These are phyloP conservation scores for Saccharomycopsis synnaedendra DNA, from an alignment of 805 yeast species.

Conservation along the genomic window DNA sequence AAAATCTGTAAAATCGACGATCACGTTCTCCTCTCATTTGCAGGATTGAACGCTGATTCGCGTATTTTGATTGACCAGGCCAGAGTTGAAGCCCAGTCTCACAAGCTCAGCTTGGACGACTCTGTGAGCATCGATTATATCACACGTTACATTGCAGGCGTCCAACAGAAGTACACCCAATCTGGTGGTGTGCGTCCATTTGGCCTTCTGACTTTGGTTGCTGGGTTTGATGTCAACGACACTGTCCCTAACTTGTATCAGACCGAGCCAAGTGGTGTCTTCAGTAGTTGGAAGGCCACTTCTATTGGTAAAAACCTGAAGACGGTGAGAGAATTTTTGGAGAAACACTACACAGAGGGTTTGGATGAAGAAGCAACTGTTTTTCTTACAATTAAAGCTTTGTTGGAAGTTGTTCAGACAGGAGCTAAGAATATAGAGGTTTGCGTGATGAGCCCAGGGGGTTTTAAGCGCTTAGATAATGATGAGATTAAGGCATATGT, in stretches of 20 bases:
- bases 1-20: constrained; percentile 86
- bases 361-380: constrained; percentile 65
- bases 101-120: constrained; percentile 87
- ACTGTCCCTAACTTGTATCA: constrained; percentile 72
- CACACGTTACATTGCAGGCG: constrained; percentile 94
- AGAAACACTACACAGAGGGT: constrained; percentile 62
- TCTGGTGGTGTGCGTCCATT: constrained; percentile 98
- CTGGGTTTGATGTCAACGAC: constrained; percentile 89
- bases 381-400: constrained; percentile 70
- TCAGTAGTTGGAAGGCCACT: constrained; percentile 96
- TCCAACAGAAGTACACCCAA: constrained; percentile 93
- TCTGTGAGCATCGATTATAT: constrained; percentile 85
- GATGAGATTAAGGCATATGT: constrained; percentile 71
- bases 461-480: constrained; percentile 46
- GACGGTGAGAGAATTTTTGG: constrained; percentile 91
- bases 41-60: constrained; percentile 98
- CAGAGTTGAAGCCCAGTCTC: constrained; percentile 92
- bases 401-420: constrained; percentile 94
- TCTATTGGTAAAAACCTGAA: constrained; percentile 93
- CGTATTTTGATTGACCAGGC: constrained; percentile 91
- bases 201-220: constrained; percentile 90
- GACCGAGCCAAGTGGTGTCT: constrained; percentile 96
- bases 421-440: constrained; percentile 96
- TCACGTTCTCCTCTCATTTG: constrained; percentile 87
- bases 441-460: constrained; percentile 66